These are phyloP conservation scores for Puya raimondii DNA, from an alignment of 176 grass and related monocot genomes.

Conservation along the genomic window DNA sequence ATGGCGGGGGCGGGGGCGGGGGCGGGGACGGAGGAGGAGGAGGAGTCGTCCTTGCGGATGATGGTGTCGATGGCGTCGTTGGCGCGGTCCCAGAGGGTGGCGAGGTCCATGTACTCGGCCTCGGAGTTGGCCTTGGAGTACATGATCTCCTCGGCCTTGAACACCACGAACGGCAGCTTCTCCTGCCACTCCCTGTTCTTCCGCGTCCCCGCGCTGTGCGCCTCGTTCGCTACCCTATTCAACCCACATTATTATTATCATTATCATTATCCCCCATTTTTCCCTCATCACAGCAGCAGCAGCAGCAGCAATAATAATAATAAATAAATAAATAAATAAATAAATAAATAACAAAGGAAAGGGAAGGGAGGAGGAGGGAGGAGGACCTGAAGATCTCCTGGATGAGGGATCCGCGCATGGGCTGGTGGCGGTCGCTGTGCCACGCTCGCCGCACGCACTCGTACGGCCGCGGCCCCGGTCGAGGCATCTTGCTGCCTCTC, in stretches of 20 bases:
- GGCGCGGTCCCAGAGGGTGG: conserved; percentile 32
- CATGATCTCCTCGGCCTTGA: conserved; percentile 50
- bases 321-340: background rate
- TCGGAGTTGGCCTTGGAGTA: conserved; percentile 58
- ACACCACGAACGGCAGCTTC: conserved; percentile 37
- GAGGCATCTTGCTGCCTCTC: conserved; percentile 23
- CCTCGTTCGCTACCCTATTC: conserved; percentile 36
- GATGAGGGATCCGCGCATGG: conserved; percentile 38
- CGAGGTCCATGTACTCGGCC: conserved; percentile 38
- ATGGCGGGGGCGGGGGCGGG: conserved; percentile 18
- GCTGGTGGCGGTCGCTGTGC: conserved; percentile 47
- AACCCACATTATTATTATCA: background rate
- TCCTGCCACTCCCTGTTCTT: conserved; percentile 48
- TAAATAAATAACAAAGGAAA: background rate
- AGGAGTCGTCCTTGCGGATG: conserved; percentile 38
- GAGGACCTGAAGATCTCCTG: conserved; percentile 36
- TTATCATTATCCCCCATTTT: background rate
- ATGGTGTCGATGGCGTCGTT: conserved; percentile 47
- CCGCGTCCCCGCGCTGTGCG: conserved; percentile 29
- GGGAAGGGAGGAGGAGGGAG: too few relatives aligned
- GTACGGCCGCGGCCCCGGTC: conserved; percentile 46
- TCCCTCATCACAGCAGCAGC: too few relatives aligned
- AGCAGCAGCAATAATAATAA: background rate
- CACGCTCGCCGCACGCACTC: conserved; percentile 44
- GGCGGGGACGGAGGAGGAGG: conserved; percentile 20